These are phyloP conservation scores for Mallotus nudiflorus DNA, from an alignment of 345 rosid species.

Conservation along the genomic window DNA sequence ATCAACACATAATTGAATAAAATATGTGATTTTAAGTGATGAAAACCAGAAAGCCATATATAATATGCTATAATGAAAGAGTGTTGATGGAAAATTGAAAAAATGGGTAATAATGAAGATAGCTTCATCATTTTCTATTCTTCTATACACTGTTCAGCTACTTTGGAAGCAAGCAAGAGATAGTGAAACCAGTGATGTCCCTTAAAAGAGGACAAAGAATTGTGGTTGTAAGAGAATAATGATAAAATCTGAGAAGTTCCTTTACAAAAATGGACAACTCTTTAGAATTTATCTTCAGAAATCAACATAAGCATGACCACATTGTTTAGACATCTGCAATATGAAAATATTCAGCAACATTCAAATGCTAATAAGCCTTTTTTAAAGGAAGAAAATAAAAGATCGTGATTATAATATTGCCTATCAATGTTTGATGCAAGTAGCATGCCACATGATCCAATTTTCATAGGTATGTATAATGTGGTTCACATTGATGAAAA, in stretches of 20 bases:
- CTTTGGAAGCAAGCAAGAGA: neutral
- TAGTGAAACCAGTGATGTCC: neutral
- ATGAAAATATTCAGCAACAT: neutral
- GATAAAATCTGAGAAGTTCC: neutral
- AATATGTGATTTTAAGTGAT: neutral
- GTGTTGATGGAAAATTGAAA: neutral
- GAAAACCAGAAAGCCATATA: too few species aligned
- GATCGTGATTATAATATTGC: neutral
- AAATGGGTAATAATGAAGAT: neutral
- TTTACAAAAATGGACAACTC: neutral
- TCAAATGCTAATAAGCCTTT: too few species aligned
- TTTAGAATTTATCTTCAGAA: neutral
- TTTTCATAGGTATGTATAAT: neutral
- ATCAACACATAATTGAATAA: neutral
- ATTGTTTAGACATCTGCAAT: neutral
- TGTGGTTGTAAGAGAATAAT: neutral
- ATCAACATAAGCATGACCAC: neutral
- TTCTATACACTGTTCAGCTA: neutral
- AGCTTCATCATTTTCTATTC: neutral
- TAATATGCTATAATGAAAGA: neutral
- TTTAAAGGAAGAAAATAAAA: conserved; percentile 2
- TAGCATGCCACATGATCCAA: neutral
- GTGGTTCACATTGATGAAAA: neutral
- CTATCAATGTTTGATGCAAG: neutral
- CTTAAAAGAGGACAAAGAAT: neutral